These are phyloP conservation scores for Tulasnella sp. DNA, from an alignment of 768 basidiomycete species.

Conservation along the genomic window DNA sequence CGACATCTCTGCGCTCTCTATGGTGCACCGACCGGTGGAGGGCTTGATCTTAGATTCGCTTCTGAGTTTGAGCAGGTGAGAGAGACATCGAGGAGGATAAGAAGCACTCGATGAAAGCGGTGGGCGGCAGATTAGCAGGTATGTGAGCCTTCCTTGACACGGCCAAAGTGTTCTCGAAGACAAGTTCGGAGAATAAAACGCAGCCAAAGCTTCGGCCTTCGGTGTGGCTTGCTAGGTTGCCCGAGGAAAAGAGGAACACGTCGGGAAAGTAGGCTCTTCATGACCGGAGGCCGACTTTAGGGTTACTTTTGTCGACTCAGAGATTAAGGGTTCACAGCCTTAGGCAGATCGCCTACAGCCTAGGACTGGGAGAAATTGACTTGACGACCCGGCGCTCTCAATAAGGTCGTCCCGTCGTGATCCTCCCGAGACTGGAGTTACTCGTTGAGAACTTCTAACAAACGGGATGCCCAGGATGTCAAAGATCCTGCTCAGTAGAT, in stretches of 20 bases:
- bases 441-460: too few species aligned
- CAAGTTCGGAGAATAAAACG: not conserved
- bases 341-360: too few species aligned
- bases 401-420: too few species aligned
- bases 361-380: too few species aligned
- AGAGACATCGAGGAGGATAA: not conserved
- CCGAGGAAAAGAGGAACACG: not conserved
- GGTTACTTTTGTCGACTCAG: not conserved
- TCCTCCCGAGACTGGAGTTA: too few species aligned
- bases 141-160: not conserved
- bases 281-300: not conserved
- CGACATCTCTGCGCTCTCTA: too few species aligned
- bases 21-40: not conserved
- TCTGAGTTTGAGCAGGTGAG: not conserved
- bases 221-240: not conserved
- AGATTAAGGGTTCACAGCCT: too few species aligned
- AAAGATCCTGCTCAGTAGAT: too few species aligned
- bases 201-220: not conserved
- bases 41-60: not conserved
- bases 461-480: too few species aligned
- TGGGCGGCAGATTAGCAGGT: not conserved
- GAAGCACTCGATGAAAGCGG: not conserved
- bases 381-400: too few species aligned
- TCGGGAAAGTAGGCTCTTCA: not conserved
- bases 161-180: not conserved